A percentile compares a stretch with the other conserved stretches of the same genome.
phyloP scores from a whole-genome alignment of 2,329 filamentous ascomycete genomes.

The Bipolaris cookei region DNA sequence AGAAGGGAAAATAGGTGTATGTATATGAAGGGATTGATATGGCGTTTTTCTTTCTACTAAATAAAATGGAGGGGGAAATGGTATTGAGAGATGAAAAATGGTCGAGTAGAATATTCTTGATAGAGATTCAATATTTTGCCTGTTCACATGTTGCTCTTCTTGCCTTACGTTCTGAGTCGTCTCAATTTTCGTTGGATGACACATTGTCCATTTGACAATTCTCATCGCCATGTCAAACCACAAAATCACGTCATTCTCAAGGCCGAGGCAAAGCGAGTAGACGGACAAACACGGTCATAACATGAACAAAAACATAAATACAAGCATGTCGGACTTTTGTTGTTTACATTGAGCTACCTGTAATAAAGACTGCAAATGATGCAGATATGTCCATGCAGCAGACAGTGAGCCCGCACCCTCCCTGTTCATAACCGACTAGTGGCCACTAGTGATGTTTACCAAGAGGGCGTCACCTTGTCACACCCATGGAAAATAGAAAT shows the following conservation, averaged over 20 bases:
- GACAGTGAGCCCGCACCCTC: slow-evolving; percentile 2
- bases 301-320: no score
- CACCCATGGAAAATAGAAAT: slow-evolving; percentile 14
- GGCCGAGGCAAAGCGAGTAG: slow-evolving; percentile 3
- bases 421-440: slow-evolving; percentile 6
- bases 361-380: slow-evolving; percentile 4
- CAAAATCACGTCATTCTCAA: slow-evolving; percentile 11
- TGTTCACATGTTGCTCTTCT: background rate
- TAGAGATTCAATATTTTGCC: background rate
- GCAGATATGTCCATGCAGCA: slow-evolving; percentile 1
- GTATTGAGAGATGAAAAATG: slow-evolving; percentile 3
- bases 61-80: background rate
- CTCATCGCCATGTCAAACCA: slow-evolving; percentile 2
- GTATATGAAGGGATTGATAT: background rate
- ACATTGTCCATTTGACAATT: background rate
- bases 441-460: slow-evolving; percentile 1
- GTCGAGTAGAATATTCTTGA: slow-evolving; percentile 2
- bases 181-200: background rate
- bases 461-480: slow-evolving; percentile 1
- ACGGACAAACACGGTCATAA: background rate
- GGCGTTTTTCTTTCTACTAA: background rate
- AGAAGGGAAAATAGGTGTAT: background rate
- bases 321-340: background rate
- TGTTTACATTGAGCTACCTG: slow-evolving; percentile 14
- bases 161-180: background rate